phyloP scores from a whole-genome alignment of 768 basidiomycete species.

The Boletus tomentosulus region DNA sequence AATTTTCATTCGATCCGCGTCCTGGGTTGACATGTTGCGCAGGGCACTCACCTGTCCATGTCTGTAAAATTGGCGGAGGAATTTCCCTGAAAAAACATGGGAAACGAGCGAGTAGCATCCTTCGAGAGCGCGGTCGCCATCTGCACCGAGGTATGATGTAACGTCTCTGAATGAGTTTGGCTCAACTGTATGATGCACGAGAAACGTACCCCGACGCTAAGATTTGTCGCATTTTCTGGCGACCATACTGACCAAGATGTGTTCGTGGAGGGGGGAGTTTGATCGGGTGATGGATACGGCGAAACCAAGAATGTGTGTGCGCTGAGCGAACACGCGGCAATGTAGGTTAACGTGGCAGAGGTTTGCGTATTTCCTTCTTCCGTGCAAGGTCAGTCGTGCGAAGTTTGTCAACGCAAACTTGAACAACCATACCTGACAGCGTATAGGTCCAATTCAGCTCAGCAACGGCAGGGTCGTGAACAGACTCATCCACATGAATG shows the following conservation, averaged over 20 bases:
- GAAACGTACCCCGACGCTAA: neutral
- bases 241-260: neutral
- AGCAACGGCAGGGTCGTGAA: neutral
- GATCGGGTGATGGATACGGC: neutral
- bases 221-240: neutral
- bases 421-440: neutral
- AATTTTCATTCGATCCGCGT: no score
- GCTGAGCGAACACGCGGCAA: neutral
- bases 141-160: neutral
- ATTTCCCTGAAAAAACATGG: no score
- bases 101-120: no score
- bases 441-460: neutral
- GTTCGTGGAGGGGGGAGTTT: neutral
- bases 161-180: neutral
- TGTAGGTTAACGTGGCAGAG: neutral
- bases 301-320: neutral
- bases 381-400: neutral
- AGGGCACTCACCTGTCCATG: no score
- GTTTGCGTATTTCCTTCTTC: neutral
- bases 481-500: neutral
- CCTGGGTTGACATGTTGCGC: no score
- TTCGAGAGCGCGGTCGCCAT: no score
- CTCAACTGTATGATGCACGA: neutral
- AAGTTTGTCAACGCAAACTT: neutral
- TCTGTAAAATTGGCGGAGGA: no score